phyloP scores from a whole-genome alignment of 306 rosid species.

The Calophaca sinica region DNA sequence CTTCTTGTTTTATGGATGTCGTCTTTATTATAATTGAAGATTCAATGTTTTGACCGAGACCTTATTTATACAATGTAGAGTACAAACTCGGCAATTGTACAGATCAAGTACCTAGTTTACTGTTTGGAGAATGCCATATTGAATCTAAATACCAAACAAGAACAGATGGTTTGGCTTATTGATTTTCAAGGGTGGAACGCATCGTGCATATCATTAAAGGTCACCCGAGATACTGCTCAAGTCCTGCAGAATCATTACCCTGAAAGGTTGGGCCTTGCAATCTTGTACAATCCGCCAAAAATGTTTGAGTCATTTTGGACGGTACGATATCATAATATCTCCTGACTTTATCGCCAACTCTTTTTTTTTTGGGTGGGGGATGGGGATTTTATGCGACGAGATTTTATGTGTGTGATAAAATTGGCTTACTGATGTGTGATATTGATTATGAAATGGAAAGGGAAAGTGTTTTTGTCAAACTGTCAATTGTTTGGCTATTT shows the following conservation, averaged over 20 bases:
- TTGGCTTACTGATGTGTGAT: background rate
- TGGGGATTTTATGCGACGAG: background rate
- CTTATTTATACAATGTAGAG: slow-evolving; percentile 54
- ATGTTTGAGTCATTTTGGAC: slow-evolving; percentile 85
- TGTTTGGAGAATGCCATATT: slow-evolving; percentile 82
- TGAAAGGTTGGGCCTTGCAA: slow-evolving; percentile 79
- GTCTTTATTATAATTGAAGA: slow-evolving; percentile 18
- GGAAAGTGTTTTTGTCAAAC: background rate
- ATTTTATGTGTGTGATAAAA: slow-evolving; percentile 12
- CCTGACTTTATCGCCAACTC: slow-evolving; percentile 17
- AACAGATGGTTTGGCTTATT: slow-evolving; percentile 83
- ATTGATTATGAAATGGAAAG: slow-evolving; percentile 13
- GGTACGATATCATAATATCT: slow-evolving; percentile 59
- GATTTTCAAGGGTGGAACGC: slow-evolving; percentile 80
- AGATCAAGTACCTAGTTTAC: slow-evolving; percentile 76
- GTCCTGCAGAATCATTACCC: slow-evolving; percentile 84
- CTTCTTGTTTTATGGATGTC: background rate
- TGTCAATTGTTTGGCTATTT: slow-evolving; percentile 24
- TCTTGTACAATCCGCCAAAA: slow-evolving; percentile 86
- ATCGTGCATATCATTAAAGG: slow-evolving; percentile 66
- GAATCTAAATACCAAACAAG: slow-evolving; percentile 59
- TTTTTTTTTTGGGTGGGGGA: background rate
- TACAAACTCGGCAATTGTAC: slow-evolving; percentile 51
- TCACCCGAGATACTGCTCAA: slow-evolving; percentile 67
- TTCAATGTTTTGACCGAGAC: slow-evolving; percentile 34